A percentile compares a stretch with the other conserved stretches of the same genome.
Evolutionary conservation across 2,329 filamentous ascomycete genomes (phyloP).

Genomic region (Fusarium sp.): DNA sequence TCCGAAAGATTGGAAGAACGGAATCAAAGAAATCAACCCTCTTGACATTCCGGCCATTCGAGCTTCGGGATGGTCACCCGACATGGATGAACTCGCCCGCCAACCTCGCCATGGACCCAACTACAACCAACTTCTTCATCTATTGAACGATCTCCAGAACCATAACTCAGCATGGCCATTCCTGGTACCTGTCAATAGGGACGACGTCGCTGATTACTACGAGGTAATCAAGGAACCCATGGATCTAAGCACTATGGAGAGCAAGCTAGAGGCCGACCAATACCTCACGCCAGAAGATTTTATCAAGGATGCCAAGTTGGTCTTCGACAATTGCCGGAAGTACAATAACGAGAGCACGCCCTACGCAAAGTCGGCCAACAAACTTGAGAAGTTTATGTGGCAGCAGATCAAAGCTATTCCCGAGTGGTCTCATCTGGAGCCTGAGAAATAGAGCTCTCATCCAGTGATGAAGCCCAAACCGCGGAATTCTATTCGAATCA

Average conservation of each 20-base stretch:
- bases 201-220: constrained; percentile 99
- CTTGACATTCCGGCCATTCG: constrained; percentile 89
- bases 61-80: constrained; percentile 92
- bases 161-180: constrained; percentile 96
- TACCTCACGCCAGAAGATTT: constrained; percentile 95
- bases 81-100: constrained; percentile 96
- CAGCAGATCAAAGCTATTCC: constrained; percentile 89
- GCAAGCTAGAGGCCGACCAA: constrained; percentile 91
- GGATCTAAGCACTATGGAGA: constrained; percentile 96
- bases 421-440: constrained; percentile 81
- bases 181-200: constrained; percentile 89
- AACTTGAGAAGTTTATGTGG: constrained; percentile 96
- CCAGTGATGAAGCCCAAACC: constrained; percentile 14
- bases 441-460: constrained; percentile 54
- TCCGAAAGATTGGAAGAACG: constrained; percentile 86
- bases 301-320: constrained; percentile 84
- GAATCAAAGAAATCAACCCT: constrained; percentile 80
- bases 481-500: constrained; percentile 21
- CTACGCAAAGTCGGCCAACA: constrained; percentile 94
- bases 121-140: constrained; percentile 91
- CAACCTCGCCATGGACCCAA: constrained; percentile 96
- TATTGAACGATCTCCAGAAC: constrained; percentile 96
- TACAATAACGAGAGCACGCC: constrained; percentile 97
- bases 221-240: constrained; percentile 98
- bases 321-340: constrained; percentile 93